Evolutionary conservation across 2,329 filamentous ascomycete genomes (phyloP).

Genomic region (Cladosporium sp.): DNA sequence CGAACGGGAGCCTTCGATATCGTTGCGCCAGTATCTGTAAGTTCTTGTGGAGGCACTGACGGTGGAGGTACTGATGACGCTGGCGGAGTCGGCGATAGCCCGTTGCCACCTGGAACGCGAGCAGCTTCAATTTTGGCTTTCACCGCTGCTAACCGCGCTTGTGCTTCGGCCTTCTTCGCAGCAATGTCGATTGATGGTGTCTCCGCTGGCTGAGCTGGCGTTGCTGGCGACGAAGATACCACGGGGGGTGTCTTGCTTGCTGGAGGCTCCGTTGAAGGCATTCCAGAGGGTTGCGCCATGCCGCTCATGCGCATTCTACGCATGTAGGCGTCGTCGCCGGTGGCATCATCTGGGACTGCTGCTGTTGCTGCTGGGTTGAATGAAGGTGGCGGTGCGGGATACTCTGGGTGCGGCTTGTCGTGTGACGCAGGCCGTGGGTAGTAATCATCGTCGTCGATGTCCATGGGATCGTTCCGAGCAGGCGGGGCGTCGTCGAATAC

Average conservation of each 20-base stretch:
- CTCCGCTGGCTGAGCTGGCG: not conserved
- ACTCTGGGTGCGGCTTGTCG: slow-evolving; percentile 47
- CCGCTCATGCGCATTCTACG: slow-evolving; percentile 56
- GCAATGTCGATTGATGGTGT: slow-evolving; percentile 4
- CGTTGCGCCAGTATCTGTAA: slow-evolving; percentile 42
- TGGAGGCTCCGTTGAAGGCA: too few species aligned
- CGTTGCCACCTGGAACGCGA: not conserved
- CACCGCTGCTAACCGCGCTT: slow-evolving; percentile 22
- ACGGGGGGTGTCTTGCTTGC: slow-evolving; percentile 24
- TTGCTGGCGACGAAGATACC: slow-evolving; percentile 7
- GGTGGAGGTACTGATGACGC: slow-evolving; percentile 9
- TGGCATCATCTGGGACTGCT: slow-evolving; percentile 50
- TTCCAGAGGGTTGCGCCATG: slow-evolving; percentile 15
- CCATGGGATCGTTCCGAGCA: slow-evolving; percentile 1
- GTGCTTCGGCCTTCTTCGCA: slow-evolving; percentile 20
- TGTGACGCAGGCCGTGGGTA: slow-evolving; percentile 22
- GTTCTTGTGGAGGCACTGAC: slow-evolving; percentile 19
- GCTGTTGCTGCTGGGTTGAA: slow-evolving; percentile 41
- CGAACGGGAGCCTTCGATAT: slow-evolving; percentile 77
- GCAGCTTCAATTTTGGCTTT: slow-evolving; percentile 22
- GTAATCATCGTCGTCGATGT: slow-evolving; percentile 20
- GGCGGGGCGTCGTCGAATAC: slow-evolving; percentile 17
- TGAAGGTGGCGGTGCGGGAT: slow-evolving; percentile 44
- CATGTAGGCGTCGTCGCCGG: slow-evolving; percentile 66
- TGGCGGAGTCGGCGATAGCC: slow-evolving; percentile 13